These are phyloP conservation scores for Vachellia collinsii DNA, from an alignment of 306 rosid genomes.

Conservation along the genomic window DNA sequence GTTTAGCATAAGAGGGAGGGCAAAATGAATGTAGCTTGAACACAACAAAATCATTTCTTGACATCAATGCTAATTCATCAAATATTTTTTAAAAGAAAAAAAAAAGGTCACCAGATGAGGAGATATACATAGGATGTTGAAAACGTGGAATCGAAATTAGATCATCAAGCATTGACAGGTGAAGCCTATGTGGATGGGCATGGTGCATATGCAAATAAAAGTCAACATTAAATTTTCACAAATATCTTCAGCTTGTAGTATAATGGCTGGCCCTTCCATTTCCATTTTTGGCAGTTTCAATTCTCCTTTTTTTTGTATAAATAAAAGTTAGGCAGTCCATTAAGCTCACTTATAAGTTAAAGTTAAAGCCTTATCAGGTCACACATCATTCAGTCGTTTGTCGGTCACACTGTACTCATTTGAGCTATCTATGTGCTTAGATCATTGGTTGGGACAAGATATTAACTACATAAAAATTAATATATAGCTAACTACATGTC, in stretches of 20 bases:
- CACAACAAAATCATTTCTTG: neutral
- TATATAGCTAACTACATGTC: no score
- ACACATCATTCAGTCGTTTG: no score
- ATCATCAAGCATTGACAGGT: constrained; percentile 14
- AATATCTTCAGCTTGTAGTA: neutral
- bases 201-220: constrained; percentile 8
- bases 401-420: no score
- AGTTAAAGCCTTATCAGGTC: no score
- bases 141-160: neutral
- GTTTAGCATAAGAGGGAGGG: neutral
- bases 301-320: neutral
- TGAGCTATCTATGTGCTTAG: no score
- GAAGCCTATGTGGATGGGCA: neutral
- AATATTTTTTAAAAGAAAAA: neutral
- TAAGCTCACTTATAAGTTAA: no score
- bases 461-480: no score
- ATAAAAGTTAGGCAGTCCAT: no score
- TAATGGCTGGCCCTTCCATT: neutral
- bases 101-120: neutral
- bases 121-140: neutral
- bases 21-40: neutral
- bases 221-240: neutral
- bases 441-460: no score
- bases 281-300: neutral
- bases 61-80: no score